Percentiles rank a stretch among this genome's conserved stretches.
Evolutionary conservation across 495 filamentous ascomycete species (phyloP).

Genomic region (Neurospora intermedia): DNA sequence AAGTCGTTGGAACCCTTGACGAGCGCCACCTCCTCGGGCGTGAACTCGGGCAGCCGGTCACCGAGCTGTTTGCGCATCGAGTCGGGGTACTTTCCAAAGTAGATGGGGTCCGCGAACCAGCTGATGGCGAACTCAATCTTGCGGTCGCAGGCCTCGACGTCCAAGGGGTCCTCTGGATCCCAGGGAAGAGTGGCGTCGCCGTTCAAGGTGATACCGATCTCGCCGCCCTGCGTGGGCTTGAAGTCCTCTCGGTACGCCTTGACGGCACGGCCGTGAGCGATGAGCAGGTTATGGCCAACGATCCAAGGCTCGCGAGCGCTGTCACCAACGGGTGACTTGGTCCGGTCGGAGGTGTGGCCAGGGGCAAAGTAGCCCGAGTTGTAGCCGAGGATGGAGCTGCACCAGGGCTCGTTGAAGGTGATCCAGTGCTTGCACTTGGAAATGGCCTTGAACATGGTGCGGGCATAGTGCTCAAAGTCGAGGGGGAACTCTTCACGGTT

Average conservation of each 20-base stretch:
- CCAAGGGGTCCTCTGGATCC: slow-evolving; percentile 43
- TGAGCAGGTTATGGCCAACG: slow-evolving; percentile 49
- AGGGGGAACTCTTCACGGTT: slow-evolving; percentile 48
- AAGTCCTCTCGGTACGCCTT: slow-evolving; percentile 61
- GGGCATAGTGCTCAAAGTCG: slow-evolving; percentile 51
- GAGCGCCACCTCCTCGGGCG: slow-evolving; percentile 51
- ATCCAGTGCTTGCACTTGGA: slow-evolving; percentile 55
- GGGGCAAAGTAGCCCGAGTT: slow-evolving; percentile 50
- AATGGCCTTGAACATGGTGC: slow-evolving; percentile 45
- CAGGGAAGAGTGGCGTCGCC: slow-evolving; percentile 50
- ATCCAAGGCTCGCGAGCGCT: slow-evolving; percentile 48
- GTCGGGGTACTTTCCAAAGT: slow-evolving; percentile 64
- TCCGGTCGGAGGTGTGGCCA: slow-evolving; percentile 47
- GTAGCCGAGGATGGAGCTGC: slow-evolving; percentile 50
- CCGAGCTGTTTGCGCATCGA: slow-evolving; percentile 67
- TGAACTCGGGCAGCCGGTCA: slow-evolving; percentile 55
- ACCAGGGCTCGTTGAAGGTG: slow-evolving; percentile 58
- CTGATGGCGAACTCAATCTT: slow-evolving; percentile 56
- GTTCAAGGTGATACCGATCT: slow-evolving; percentile 55
- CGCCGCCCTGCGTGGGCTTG: slow-evolving; percentile 46
- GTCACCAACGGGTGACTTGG: slow-evolving; percentile 43
- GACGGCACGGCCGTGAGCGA: slow-evolving; percentile 50
- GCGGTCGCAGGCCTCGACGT: slow-evolving; percentile 50
- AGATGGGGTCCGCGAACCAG: slow-evolving; percentile 69
- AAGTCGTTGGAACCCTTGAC: slow-evolving; percentile 71